A percentile compares a stretch with the other conserved stretches of the same genome.
Conservation (phyloP, 2,329 filamentous ascomycete species). For the Sclerotinia trifoliorum region DNA sequence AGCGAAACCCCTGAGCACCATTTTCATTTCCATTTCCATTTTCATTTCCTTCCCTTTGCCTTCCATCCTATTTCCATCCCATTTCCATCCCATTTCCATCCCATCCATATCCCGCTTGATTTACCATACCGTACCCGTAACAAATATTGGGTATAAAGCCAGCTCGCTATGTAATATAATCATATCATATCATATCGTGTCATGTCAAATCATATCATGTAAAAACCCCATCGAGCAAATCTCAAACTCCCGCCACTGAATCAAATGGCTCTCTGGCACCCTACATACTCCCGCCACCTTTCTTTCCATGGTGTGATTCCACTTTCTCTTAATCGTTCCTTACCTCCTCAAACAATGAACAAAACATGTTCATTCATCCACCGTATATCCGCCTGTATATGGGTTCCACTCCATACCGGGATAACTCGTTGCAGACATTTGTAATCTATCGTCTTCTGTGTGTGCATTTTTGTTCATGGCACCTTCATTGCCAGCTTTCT, state of each 20-base stretch:
- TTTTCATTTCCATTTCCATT: neutral
- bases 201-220: neutral
- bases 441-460: constrained; percentile 40
- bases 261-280: neutral
- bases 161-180: neutral
- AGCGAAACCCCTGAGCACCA: neutral
- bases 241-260: too few relatives aligned
- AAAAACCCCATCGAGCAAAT: neutral
- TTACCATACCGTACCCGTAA: neutral
- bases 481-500: constrained; percentile 29
- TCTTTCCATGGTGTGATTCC: neutral
- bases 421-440: constrained; percentile 67
- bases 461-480: constrained; percentile 37
- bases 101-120: neutral
- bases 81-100: too few relatives aligned
- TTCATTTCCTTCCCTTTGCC: neutral
- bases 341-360: too few relatives aligned
- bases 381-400: neutral
- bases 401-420: constrained; percentile 63
- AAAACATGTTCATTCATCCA: neutral
- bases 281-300: neutral
- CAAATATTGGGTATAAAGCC: constrained; percentile 1
- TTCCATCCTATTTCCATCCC: neutral
- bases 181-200: neutral
- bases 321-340: too few relatives aligned